Evolutionary conservation across 75 land plant species (phyloP), one percentile per base, ranked within the genome.

Genomic region (Picea glauca): DNA sequence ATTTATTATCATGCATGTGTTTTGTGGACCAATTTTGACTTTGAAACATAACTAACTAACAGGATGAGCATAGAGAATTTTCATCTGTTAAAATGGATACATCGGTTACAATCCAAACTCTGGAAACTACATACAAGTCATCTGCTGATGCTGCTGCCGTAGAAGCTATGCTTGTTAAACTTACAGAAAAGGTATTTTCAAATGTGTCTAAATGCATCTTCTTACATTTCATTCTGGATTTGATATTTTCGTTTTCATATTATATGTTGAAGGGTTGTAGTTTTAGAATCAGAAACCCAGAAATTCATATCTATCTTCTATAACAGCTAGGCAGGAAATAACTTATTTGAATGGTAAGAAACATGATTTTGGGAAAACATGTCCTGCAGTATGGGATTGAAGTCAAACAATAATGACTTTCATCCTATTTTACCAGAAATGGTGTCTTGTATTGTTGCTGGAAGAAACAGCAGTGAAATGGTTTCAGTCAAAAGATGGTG

Each of bases 41-140:
- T 70, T 70, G 17, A 75, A 75, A 57, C 30, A 23, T 18, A 75
- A 56, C 46, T 50, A 26, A 15, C 6, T 75, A 57, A 31, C 46
- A 75, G 76, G 76, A 75, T 75, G 76, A 75, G 26, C 76, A 75
- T 58, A 75, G 33, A 58, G 76, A 75, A 56, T 75, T 75, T 75
- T 54, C 76, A 75, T 43, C 60, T 54, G 76, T 75, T 30, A 75
- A 73, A 40, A 75, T 83, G 66, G 85, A 82, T 54, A 66, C 85
- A 58, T 56, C 85, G 18, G 85, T 75, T 6, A 58, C 80, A 13
- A 64, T 81, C 35, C 84, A 82, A 35, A 81, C 85, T 12, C 23
- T 83, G 54, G 85, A 81, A 81, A 74, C 85, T 26, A 65, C 73
- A 43, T 83, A 74, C 60, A 83, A 83, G 30, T 84, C 79, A 58